These are phyloP conservation scores for Camellia oleifera DNA, from an alignment of 179 eudicot species.

Conservation along the genomic window DNA sequence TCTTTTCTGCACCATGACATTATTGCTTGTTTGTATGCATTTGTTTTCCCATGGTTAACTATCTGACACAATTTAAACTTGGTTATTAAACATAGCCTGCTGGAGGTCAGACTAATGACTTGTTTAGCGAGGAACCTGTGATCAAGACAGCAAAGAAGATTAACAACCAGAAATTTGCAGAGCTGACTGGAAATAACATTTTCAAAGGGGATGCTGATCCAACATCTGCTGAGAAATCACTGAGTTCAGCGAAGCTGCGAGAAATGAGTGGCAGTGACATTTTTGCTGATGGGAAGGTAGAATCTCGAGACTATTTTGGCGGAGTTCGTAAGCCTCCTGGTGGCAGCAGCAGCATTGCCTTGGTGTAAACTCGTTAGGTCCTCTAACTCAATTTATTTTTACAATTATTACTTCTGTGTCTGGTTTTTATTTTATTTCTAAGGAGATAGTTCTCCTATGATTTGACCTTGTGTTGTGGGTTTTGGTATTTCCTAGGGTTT, in stretches of 20 bases:
- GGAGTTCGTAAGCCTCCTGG: conserved; percentile 99
- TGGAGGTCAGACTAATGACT: conserved; percentile 55
- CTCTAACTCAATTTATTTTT: conserved; percentile 22
- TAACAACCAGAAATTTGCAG: conserved; percentile 78
- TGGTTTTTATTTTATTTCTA: conserved; percentile 5
- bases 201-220: conserved; percentile 77
- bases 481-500: conserved; percentile 17
- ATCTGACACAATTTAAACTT: background rate
- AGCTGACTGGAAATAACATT: conserved; percentile 85
- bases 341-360: conserved; percentile 91
- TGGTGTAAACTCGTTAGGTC: conserved; percentile 50
- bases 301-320: conserved; percentile 83
- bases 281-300: conserved; percentile 83
- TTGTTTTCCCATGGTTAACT: background rate
- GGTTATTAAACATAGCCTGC: conserved; percentile 39
- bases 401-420: conserved; percentile 6
- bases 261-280: conserved; percentile 95
- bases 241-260: conserved; percentile 83
- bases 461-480: conserved; percentile 18
- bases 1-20: conserved; percentile 1
- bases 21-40: background rate
- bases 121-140: conserved; percentile 51
- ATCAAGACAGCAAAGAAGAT: conserved; percentile 83
- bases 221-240: conserved; percentile 69
- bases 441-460: conserved; percentile 9